A percentile compares a stretch with the other conserved stretches of the same genome.
phyloP scores from a whole-genome alignment of 495 filamentous ascomycete species.

The Umbilicaria muhlenbergii region DNA sequence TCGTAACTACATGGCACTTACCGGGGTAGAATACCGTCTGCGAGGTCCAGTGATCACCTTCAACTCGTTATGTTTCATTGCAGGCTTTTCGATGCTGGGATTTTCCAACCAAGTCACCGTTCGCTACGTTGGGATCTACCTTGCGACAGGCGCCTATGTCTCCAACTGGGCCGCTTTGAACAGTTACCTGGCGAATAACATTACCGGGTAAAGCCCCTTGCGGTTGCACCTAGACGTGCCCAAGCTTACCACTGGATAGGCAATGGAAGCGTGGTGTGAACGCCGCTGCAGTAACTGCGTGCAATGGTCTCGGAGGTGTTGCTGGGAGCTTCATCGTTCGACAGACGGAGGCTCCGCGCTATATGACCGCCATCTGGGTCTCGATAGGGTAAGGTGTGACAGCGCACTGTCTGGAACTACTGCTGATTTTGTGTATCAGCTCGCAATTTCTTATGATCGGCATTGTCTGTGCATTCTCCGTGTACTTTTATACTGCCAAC shows the following conservation, averaged over 20 bases:
- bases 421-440: slow-evolving; percentile 9
- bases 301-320: slow-evolving; percentile 62
- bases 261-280: slow-evolving; percentile 69
- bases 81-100: slow-evolving; percentile 59
- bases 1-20: not conserved
- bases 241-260: slow-evolving; percentile 8
- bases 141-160: slow-evolving; percentile 65
- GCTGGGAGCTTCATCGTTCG: slow-evolving; percentile 63
- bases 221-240: too few species aligned
- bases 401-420: not conserved
- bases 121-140: slow-evolving; percentile 57
- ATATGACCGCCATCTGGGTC: slow-evolving; percentile 56
- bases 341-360: slow-evolving; percentile 48
- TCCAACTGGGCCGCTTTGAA: slow-evolving; percentile 69
- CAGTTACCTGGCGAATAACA: slow-evolving; percentile 58
- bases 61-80: slow-evolving; percentile 56
- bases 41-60: slow-evolving; percentile 57
- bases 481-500: slow-evolving; percentile 48
- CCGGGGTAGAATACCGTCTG: slow-evolving; percentile 27
- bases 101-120: slow-evolving; percentile 51
- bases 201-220: slow-evolving; percentile 25
- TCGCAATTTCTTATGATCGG: slow-evolving; percentile 52
- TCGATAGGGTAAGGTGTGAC: slow-evolving; percentile 38
- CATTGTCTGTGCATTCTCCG: slow-evolving; percentile 42
- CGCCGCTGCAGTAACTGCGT: slow-evolving; percentile 50